These are phyloP conservation scores for Cryphonectria carpinicola DNA, from an alignment of 2,329 filamentous ascomycete species.

Conservation along the genomic window DNA sequence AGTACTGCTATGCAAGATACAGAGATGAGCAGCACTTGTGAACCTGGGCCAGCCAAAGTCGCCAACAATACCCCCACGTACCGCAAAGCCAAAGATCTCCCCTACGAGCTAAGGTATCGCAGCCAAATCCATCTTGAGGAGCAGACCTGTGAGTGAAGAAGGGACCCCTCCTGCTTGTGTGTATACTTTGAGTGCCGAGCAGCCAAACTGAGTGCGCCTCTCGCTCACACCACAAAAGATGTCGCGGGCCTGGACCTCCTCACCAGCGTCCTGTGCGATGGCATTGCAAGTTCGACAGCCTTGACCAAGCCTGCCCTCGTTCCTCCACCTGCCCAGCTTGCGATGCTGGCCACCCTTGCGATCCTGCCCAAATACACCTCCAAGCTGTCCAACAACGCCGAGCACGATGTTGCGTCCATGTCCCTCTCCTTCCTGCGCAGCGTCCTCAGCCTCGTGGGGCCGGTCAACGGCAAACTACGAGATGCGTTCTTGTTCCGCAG, in stretches of 20 bases:
- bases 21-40: conserved; percentile 31
- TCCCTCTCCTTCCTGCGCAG: conserved; percentile 73
- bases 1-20: conserved; percentile 14
- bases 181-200: conserved; percentile 5
- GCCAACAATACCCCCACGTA: conserved; percentile 41
- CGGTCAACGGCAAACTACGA: conserved; percentile 70
- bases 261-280: conserved; percentile 62
- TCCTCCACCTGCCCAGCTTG: conserved; percentile 73
- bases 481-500: conserved; percentile 71
- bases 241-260: conserved; percentile 66
- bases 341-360: conserved; percentile 78
- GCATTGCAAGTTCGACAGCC: conserved; percentile 40
- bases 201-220: not conserved
- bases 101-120: conserved; percentile 67
- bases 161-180: not conserved
- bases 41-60: conserved; percentile 9
- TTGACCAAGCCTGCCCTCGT: conserved; percentile 56
- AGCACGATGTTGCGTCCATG: conserved; percentile 64
- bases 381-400: conserved; percentile 64
- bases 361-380: conserved; percentile 82
- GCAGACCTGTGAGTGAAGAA: conserved; percentile 50
- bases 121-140: conserved; percentile 77
- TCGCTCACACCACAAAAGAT: conserved; percentile 42
- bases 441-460: conserved; percentile 67
- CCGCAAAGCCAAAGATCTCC: conserved; percentile 58